phyloP scores from a whole-genome alignment of 352 stramenopile genomes.

The Phytophthora quininea region DNA sequence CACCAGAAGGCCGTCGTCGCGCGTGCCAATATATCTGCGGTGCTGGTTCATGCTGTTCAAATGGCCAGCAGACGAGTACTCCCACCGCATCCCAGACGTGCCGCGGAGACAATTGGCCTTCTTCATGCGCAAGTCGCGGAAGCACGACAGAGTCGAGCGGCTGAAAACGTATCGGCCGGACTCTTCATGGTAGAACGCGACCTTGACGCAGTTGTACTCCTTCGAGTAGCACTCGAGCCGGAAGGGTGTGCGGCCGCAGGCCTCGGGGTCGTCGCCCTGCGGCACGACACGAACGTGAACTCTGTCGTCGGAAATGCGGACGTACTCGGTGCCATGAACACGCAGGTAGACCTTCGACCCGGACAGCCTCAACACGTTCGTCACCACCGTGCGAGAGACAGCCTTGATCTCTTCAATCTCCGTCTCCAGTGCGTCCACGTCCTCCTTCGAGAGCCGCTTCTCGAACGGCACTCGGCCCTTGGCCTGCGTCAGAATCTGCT shows the following conservation, averaged over 20 bases:
- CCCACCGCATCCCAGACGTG: conserved; percentile 66
- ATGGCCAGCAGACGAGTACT: conserved; percentile 66
- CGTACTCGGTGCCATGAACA: conserved; percentile 66
- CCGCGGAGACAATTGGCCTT: conserved; percentile 62
- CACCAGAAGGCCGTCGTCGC: conserved; percentile 62
- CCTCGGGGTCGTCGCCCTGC: conserved; percentile 39
- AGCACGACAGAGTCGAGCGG: conserved; percentile 74
- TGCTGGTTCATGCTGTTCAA: conserved; percentile 88
- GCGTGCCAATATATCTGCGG: conserved; percentile 69
- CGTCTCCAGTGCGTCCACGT: conserved; percentile 61
- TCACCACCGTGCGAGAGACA: conserved; percentile 61
- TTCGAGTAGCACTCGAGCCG: conserved; percentile 70
- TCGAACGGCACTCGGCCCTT: conserved; percentile 71
- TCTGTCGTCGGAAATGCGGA: conserved; percentile 47
- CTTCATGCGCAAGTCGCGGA: conserved; percentile 80
- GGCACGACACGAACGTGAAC: conserved; percentile 53
- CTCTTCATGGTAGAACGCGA: conserved; percentile 72
- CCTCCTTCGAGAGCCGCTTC: conserved; percentile 58
- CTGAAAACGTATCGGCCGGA: conserved; percentile 75
- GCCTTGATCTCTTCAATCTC: conserved; percentile 74
- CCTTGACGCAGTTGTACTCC: conserved; percentile 81
- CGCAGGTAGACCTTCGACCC: conserved; percentile 58
- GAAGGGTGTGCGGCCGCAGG: conserved; percentile 56
- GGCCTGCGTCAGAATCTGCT: conserved; percentile 62
- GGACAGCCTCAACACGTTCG: conserved; percentile 64